These are phyloP conservation scores for Chlamydomonas schloesseri DNA, from an alignment of 139 green algal genomes.

Conservation along the genomic window DNA sequence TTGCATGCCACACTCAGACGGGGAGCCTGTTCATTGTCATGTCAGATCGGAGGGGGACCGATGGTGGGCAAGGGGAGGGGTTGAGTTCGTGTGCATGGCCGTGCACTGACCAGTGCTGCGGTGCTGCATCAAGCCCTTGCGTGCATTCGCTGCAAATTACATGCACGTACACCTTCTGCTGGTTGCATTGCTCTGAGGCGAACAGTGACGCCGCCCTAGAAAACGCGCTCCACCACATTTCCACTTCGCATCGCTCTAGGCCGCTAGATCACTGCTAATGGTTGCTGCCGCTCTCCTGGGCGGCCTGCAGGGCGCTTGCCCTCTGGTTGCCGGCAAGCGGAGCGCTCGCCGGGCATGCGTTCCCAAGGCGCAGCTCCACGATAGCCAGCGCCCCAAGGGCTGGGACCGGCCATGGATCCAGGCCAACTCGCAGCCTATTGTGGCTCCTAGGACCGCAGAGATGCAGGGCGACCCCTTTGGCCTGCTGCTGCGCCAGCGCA, in stretches of 20 bases:
- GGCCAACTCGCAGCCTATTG: conserved; percentile 69
- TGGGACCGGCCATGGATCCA: conserved; percentile 66
- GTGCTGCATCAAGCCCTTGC: too few relatives aligned
- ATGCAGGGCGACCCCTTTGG: conserved; percentile 95
- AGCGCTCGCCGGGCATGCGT: neutral
- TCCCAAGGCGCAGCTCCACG: neutral
- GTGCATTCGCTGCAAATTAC: too few relatives aligned
- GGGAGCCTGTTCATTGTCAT: too few relatives aligned
- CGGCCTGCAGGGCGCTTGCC: conserved; percentile 6
- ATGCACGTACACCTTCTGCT: too few relatives aligned
- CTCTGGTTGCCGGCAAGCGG: neutral
- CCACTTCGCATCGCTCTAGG: neutral
- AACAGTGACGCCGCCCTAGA: too few relatives aligned
- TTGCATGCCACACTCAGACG: too few relatives aligned
- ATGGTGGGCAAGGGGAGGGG: too few relatives aligned
- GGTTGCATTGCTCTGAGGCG: too few relatives aligned
- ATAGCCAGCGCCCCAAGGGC: conserved; percentile 50
- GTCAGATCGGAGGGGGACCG: too few relatives aligned
- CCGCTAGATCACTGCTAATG: neutral
- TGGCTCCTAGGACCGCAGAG: conserved; percentile 76
- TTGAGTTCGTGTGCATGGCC: too few relatives aligned
- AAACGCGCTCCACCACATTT: neutral
- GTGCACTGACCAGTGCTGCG: too few relatives aligned
- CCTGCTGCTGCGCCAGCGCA: conserved; percentile 94
- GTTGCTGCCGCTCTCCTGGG: conserved; percentile 5